A percentile compares a stretch with the other conserved stretches of the same genome.
Conservation (phyloP, 2,329 filamentous ascomycete genomes). For the Calonectria hongkongensis region DNA sequence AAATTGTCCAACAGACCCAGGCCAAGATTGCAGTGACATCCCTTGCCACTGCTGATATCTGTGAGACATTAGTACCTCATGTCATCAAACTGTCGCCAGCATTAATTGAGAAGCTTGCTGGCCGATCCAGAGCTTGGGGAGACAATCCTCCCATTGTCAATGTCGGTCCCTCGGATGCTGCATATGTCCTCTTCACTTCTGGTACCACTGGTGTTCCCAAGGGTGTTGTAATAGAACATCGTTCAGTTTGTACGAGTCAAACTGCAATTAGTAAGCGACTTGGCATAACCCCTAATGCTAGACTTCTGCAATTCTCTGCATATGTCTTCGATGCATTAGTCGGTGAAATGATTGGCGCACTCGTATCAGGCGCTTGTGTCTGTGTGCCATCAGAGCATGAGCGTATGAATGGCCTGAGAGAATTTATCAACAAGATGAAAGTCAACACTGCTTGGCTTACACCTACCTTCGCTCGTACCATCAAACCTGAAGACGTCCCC, state of each 20-base stretch:
- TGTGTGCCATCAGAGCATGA: constrained; percentile 29
- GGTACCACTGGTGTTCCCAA: constrained; percentile 47
- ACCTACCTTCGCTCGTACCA: constrained; percentile 8
- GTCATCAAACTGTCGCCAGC: constrained; percentile 13
- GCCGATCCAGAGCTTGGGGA: not conserved
- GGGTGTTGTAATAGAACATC: constrained; percentile 44
- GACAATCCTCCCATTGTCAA: not conserved
- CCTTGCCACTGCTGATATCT: constrained; percentile 1
- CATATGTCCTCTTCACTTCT: constrained; percentile 29
- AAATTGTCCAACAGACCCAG: constrained; percentile 28
- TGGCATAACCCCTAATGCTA: constrained; percentile 2
- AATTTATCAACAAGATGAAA: constrained; percentile 20
- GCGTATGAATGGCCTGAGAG: constrained; percentile 13
- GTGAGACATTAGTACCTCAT: not conserved
- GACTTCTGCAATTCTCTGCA: constrained; percentile 26
- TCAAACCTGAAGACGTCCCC: constrained; percentile 21
- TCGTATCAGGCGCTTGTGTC: constrained; percentile 23
- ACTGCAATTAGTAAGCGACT: constrained; percentile 17
- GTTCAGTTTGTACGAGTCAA: constrained; percentile 26
- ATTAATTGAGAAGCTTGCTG: constrained; percentile 18
- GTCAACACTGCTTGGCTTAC: constrained; percentile 14
- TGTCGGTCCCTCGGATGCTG: constrained; percentile 2
- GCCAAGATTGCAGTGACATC: constrained; percentile 21
- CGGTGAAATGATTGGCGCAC: constrained; percentile 8
- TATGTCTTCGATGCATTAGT: constrained; percentile 29